Evolutionary conservation across 192 early-diverging fungal species (phyloP).

Genomic region (Coemansia sp.): DNA sequence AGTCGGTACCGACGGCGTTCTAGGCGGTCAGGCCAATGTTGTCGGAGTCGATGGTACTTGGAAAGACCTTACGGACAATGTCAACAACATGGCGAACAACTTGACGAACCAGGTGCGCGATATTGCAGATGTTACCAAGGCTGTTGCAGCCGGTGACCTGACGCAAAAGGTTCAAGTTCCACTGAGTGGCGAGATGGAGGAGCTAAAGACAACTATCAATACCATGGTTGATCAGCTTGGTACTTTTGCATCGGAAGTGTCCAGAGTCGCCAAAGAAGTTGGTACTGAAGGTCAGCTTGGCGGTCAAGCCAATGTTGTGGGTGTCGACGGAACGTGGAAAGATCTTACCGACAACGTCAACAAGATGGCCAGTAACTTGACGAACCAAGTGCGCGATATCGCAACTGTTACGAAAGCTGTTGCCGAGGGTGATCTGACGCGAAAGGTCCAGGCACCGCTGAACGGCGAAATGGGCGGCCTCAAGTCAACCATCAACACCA

Average conservation of each 20-base stretch:
- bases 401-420: slow-evolving; percentile 35
- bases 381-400: slow-evolving; percentile 65
- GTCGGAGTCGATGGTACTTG: slow-evolving; percentile 60
- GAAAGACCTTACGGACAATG: slow-evolving; percentile 62
- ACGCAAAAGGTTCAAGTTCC: slow-evolving; percentile 36
- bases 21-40: slow-evolving; percentile 57
- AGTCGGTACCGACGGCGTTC: slow-evolving; percentile 56
- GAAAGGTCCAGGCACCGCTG: slow-evolving; percentile 12
- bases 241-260: slow-evolving; percentile 63
- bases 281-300: slow-evolving; percentile 56
- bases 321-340: slow-evolving; percentile 62
- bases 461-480: slow-evolving; percentile 55
- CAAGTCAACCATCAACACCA: slow-evolving; percentile 57
- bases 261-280: slow-evolving; percentile 64
- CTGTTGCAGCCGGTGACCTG: slow-evolving; percentile 26
- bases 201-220: slow-evolving; percentile 16
- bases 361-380: slow-evolving; percentile 63
- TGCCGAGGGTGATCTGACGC: slow-evolving; percentile 29
- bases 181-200: slow-evolving; percentile 59
- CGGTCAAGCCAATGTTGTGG: slow-evolving; percentile 54
- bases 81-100: slow-evolving; percentile 66
- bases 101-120: slow-evolving; percentile 64
- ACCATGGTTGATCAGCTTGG: slow-evolving; percentile 33
- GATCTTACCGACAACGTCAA: slow-evolving; percentile 65
- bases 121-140: slow-evolving; percentile 50